phyloP scores from a whole-genome alignment of 371 early-diverging fungal species.

The Apophysomyces variabilis region DNA sequence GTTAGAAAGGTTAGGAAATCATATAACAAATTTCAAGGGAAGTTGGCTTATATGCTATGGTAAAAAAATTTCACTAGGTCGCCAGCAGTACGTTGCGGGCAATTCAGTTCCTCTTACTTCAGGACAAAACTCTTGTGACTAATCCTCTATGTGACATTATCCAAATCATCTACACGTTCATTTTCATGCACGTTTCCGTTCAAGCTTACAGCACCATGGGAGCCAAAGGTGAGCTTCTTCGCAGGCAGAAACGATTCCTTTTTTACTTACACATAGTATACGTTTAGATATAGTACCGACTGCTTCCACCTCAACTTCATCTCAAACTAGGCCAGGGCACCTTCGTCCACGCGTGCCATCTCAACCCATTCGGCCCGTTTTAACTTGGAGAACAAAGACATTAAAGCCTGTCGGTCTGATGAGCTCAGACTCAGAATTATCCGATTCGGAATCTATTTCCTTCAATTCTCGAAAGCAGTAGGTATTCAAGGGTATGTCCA shows the following conservation, averaged over 20 bases:
- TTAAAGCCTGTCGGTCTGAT: conserved; percentile 19
- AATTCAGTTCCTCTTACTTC: conserved; percentile 49
- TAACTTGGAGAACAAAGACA: conserved; percentile 27
- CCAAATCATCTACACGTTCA: conserved; percentile 50
- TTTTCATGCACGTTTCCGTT: conserved; percentile 48
- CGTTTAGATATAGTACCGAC: neutral
- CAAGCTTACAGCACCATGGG: conserved; percentile 28
- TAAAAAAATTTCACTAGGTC: conserved; percentile 16
- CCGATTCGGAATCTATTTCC: conserved; percentile 56
- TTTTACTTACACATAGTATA: neutral
- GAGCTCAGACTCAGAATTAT: conserved; percentile 68
- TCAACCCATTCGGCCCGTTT: conserved; percentile 14
- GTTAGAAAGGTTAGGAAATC: conserved; percentile 38
- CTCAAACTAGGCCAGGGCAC: neutral
- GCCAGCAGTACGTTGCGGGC: conserved; percentile 57
- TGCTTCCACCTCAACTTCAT: conserved; percentile 3
- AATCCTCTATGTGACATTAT: conserved; percentile 53
- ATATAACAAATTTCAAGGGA: neutral
- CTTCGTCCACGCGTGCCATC: conserved; percentile 1
- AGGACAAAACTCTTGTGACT: conserved; percentile 46
- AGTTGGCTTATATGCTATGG: neutral
- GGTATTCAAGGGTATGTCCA: neutral
- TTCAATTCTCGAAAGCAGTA: conserved; percentile 31
- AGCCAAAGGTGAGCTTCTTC: neutral
- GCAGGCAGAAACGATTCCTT: neutral